Evolutionary conservation across 2,329 filamentous ascomycete species (phyloP).

Genomic region (Rhinocladiella similis): DNA sequence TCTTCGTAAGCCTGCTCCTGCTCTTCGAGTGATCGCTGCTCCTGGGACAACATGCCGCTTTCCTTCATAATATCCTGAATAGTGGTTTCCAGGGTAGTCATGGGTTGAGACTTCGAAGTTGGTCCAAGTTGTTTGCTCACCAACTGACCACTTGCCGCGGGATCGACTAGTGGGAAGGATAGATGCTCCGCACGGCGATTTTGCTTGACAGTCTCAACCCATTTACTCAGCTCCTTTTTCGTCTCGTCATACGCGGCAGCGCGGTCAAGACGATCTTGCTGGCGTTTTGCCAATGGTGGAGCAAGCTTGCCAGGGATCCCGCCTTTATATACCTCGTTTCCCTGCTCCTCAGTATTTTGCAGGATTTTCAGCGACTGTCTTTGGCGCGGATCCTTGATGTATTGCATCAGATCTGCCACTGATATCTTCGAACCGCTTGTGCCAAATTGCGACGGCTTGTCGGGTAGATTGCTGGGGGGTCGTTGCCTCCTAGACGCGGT

Average conservation of each 20-base stretch:
- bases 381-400: constrained; percentile 70
- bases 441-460: constrained; percentile 61
- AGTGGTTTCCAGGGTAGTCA: constrained; percentile 79
- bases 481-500: constrained; percentile 31
- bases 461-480: constrained; percentile 55
- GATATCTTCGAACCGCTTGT: constrained; percentile 67
- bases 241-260: constrained; percentile 83
- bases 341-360: constrained; percentile 61
- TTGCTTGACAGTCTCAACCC: constrained; percentile 92
- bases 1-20: constrained; percentile 69
- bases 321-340: constrained; percentile 52
- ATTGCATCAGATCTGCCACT: constrained; percentile 71
- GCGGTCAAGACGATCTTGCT: constrained; percentile 83
- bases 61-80: constrained; percentile 89
- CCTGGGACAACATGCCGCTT: constrained; percentile 68
- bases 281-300: constrained; percentile 78
- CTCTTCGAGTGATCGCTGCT: constrained; percentile 62
- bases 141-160: constrained; percentile 59
- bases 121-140: constrained; percentile 67
- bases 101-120: constrained; percentile 58
- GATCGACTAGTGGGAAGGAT: constrained; percentile 79
- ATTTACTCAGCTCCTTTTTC: constrained; percentile 84
- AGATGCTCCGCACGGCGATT: constrained; percentile 91
- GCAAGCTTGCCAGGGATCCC: constrained; percentile 70
- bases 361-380: constrained; percentile 79